phyloP scores from a whole-genome alignment of 139 green algal species.

The Tetraselmis chui region DNA sequence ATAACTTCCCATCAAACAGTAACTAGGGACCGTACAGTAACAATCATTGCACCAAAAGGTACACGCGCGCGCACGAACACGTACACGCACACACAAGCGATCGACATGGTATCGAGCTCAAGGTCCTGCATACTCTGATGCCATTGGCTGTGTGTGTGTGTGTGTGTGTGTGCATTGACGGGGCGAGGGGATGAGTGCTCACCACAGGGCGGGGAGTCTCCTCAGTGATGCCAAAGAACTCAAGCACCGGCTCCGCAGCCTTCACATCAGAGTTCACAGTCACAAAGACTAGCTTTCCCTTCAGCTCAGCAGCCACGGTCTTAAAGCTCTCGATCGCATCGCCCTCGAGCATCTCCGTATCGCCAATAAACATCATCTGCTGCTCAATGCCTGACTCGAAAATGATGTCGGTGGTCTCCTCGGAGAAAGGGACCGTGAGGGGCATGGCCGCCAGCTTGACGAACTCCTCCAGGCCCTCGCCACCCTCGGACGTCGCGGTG shows the following conservation, averaged over 20 bases:
- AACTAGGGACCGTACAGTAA: too few relatives aligned
- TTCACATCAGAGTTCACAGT: constrained; percentile 29
- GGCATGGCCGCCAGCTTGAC: background rate
- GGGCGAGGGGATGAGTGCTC: background rate
- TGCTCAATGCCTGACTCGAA: constrained; percentile 65
- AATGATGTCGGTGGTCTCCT: constrained; percentile 62
- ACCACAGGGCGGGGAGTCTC: background rate
- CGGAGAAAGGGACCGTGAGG: constrained; percentile 58
- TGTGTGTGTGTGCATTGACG: too few relatives aligned
- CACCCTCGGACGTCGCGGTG: constrained; percentile 22
- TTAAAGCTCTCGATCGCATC: constrained; percentile 6
- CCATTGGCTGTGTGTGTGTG: too few relatives aligned
- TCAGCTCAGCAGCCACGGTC: constrained; percentile 16
- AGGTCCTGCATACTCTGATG: too few relatives aligned
- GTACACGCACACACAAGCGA: too few relatives aligned
- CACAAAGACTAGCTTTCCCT: constrained; percentile 66
- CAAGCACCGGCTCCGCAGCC: constrained; percentile 48
- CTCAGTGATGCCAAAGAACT: constrained; percentile 74
- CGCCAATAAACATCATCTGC: constrained; percentile 29
- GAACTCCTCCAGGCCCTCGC: constrained; percentile 12
- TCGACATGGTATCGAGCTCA: too few relatives aligned
- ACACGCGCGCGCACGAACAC: too few relatives aligned
- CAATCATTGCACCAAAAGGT: too few relatives aligned
- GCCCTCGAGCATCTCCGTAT: background rate
- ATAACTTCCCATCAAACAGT: too few relatives aligned